Conservation (phyloP, 1,284 basidiomycete genomes). For the Boletus smithii region DNA sequence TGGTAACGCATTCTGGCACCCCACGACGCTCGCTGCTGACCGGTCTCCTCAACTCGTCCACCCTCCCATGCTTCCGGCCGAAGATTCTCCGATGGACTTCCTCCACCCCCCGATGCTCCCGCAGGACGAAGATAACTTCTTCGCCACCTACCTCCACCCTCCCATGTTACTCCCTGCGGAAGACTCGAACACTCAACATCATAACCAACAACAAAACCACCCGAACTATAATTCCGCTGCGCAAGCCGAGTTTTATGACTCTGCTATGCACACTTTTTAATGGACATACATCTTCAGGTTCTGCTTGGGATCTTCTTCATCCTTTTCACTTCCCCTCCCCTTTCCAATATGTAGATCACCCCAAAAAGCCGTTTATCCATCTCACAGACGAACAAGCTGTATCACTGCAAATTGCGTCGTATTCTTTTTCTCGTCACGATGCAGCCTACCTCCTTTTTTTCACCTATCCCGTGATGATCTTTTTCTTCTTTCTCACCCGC, state of each 20-base stretch:
- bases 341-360: conserved; percentile 19
- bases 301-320: conserved; percentile 5
- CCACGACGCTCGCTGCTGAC: conserved; percentile 57
- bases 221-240: conserved; percentile 25
- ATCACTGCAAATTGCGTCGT: conserved; percentile 16
- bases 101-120: conserved; percentile 50
- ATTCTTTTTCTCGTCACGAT: conserved; percentile 8
- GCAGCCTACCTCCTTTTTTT: neutral
- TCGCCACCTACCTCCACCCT: conserved; percentile 55
- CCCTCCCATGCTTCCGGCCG: conserved; percentile 55
- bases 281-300: conserved; percentile 9
- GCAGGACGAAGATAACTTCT: conserved; percentile 51
- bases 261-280: conserved; percentile 31
- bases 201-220: conserved; percentile 38
- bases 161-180: conserved; percentile 48
- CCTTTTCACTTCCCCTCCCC: neutral
- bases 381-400: conserved; percentile 12
- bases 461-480: neutral
- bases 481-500: conserved; percentile 20
- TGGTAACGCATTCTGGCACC: conserved; percentile 67
- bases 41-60: conserved; percentile 53
- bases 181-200: conserved; percentile 31
- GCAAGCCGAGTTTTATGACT: conserved; percentile 30
- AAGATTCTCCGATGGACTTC: conserved; percentile 50
- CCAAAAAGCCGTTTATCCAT: conserved; percentile 6